Percentiles rank a stretch among this genome's conserved stretches.
Evolutionary conservation across 306 rosid species (phyloP).

Genomic region (Malus sieversii): DNA sequence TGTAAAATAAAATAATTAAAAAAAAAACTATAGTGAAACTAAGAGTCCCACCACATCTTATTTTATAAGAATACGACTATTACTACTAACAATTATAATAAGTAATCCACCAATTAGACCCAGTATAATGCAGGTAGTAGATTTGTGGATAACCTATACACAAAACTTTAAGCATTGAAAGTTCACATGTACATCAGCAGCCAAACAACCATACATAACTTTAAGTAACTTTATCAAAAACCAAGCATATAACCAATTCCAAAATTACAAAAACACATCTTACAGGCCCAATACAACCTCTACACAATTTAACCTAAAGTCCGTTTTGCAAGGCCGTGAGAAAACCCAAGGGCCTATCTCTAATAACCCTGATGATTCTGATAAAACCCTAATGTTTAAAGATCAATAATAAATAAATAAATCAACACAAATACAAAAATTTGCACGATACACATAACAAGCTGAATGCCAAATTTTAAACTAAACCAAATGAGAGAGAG

Average conservation of each 20-base stretch:
- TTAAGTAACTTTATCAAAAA: neutral
- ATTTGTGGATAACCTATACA: neutral
- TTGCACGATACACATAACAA: neutral
- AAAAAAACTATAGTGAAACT: neutral
- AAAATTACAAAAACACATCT: neutral
- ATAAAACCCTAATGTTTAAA: slow-evolving; percentile 3
- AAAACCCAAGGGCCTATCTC: slow-evolving; percentile 10
- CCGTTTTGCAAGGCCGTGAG: neutral
- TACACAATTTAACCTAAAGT: neutral
- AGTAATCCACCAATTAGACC: neutral
- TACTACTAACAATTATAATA: neutral
- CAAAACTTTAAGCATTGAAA: neutral
- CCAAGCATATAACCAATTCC: neutral
- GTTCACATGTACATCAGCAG: neutral
- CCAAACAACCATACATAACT: neutral
- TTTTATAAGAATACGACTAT: neutral
- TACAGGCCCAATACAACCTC: neutral
- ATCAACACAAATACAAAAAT: neutral
- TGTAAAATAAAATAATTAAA: neutral
- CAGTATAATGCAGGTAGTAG: neutral
- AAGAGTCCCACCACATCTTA: neutral
- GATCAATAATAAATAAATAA: neutral
- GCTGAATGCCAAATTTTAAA: neutral
- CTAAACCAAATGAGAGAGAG: neutral
- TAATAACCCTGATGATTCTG: neutral